Base-by-base conservation (phyloP, 179 eudicot genomes). In the Silene coronaria region DNA sequence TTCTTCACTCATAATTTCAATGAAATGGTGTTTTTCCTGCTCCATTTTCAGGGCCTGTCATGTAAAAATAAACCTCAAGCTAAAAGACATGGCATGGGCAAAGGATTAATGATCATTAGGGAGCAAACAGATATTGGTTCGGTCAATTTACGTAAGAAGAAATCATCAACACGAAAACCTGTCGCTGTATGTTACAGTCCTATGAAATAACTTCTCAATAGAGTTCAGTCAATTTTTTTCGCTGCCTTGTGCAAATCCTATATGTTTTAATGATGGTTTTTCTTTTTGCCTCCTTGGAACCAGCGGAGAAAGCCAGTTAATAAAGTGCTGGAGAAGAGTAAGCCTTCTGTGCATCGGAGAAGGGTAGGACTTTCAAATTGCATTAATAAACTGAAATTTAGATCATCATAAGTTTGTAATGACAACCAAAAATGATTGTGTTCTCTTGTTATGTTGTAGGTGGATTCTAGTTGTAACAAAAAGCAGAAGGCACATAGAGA, bases 91-190 rank as follows among this genome's bases (percentile, higher is more conserved):
- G 96, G 98, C 48, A 85, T 81, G 64, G 98, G 98, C 68, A 93
- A 93, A 88, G 96, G 93, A 63, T 77, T 93, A 51, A 92, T 94
- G 92, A 79, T 87, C 26, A 84, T 84, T 76, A 78, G 89, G 88
- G 83, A 81, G 69, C 83, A 73, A 71, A 76, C 76, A 70, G 82
- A 87, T 77, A 84, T 84, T 34, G 77, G 68, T 51, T 71, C 85
- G 53, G 77, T 65, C 67, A 74, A 69, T 72, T 48, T 60, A 53
- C 86, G 67, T 59, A 73, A 74, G 75, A 94, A 75, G 79, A 91
- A 75, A 78, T 60, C 75, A 45, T 87, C 69, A 73, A 85, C 76
- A 67, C 82, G 72, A 42, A 86, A 87, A 76, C 84, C 86, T 84
- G 76, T 84, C 24, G 28, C 12, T 86, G 99, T 90, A 80, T 76